Percentiles rank a stretch among this genome's conserved stretches.
These are phyloP conservation scores for Vigna trinervia DNA, from an alignment of 306 rosid genomes.

Conservation along the genomic window DNA sequence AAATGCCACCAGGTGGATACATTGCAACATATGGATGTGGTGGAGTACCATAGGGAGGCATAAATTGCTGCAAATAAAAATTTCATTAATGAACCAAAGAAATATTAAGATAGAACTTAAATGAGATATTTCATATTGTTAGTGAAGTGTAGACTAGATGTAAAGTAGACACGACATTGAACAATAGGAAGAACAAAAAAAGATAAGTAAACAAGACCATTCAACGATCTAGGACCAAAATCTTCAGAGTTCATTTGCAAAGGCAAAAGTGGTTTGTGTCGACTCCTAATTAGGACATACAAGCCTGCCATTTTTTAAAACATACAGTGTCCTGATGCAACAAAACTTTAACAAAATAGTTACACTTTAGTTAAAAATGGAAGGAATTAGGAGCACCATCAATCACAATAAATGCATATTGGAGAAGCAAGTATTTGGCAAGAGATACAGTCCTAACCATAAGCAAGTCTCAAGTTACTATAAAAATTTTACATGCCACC, in stretches of 20 bases:
- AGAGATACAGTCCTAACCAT: background rate
- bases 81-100: constrained; percentile 26
- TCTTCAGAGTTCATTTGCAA: constrained; percentile 13
- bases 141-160: constrained; percentile 16
- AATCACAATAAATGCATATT: constrained; percentile 12
- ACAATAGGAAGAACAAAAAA: constrained; percentile 38
- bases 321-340: constrained; percentile 1
- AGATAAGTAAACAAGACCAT: constrained; percentile 27
- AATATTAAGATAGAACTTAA: constrained; percentile 23
- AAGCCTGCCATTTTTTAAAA: background rate
- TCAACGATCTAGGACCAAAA: constrained; percentile 15
- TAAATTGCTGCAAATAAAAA: constrained; percentile 80
- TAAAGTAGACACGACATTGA: background rate
- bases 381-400: constrained; percentile 23
- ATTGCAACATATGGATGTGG: constrained; percentile 98
- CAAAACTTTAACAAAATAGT: constrained; percentile 23
- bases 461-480: constrained; percentile 7
- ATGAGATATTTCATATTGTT: constrained; percentile 23
- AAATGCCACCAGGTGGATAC: constrained; percentile 99
- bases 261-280: constrained; percentile 2
- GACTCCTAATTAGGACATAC: constrained; percentile 8
- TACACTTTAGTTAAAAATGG: background rate
- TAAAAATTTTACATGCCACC: background rate
- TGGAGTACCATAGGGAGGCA: constrained; percentile 98
- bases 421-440: constrained; percentile 18